A percentile compares a stretch with the other conserved stretches of the same genome.
Conservation (phyloP, 495 filamentous ascomycete species). For the Talaromyces proteolyticus region DNA sequence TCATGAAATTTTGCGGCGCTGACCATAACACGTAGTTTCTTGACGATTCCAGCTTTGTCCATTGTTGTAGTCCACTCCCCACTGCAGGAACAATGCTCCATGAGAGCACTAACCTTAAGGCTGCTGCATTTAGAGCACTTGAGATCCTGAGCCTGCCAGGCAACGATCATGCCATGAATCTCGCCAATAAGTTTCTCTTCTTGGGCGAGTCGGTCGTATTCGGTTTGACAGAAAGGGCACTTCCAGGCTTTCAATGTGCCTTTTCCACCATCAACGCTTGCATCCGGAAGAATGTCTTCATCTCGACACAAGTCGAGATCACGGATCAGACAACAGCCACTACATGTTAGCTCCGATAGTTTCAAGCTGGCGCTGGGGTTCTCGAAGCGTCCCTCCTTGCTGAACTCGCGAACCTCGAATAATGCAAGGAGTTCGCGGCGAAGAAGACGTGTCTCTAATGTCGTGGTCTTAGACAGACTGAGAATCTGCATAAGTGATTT, state of each 20-base stretch:
- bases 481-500: conserved; percentile 89
- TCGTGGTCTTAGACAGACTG: conserved; percentile 73
- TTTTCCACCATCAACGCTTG: conserved; percentile 21
- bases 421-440: conserved; percentile 83
- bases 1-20: conserved; percentile 74
- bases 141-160: conserved; percentile 87
- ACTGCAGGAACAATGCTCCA: conserved; percentile 93
- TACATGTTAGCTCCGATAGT: conserved; percentile 72
- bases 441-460: conserved; percentile 76
- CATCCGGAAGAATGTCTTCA: conserved; percentile 65
- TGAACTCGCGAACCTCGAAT: conserved; percentile 93
- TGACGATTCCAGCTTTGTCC: conserved; percentile 60
- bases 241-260: conserved; percentile 56
- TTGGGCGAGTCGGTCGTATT: conserved; percentile 68
- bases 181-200: conserved; percentile 79
- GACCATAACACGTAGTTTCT: conserved; percentile 59
- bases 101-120: conserved; percentile 78
- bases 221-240: conserved; percentile 69
- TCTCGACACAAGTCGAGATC: conserved; percentile 96
- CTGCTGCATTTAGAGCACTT: conserved; percentile 59
- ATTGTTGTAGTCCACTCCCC: conserved; percentile 74
- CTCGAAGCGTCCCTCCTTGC: conserved; percentile 73
- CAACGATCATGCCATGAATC: conserved; percentile 65
- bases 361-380: conserved; percentile 77
- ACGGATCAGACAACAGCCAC: conserved; percentile 77